Evolutionary conservation across 805 yeast genomes (phyloP), one percentile per base, ranked within the genome.

Genomic region (Grigorovia jiainica): DNA sequence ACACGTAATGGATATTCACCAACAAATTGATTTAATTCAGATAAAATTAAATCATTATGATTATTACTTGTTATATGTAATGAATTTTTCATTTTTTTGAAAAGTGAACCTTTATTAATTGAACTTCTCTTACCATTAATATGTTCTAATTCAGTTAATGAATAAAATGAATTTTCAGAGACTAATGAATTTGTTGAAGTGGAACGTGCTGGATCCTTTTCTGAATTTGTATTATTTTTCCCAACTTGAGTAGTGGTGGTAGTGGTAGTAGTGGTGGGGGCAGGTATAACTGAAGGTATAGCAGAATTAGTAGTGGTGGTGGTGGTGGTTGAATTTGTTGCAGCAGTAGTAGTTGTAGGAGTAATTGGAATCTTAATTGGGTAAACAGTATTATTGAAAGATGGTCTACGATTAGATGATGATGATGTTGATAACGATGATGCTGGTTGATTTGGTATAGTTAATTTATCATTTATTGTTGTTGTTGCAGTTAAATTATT

Each of bases 1-100:
- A 68, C 49, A 17, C 57, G 57, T 3, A 68, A 41, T 19, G 60
- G 58, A 24, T 56, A 58, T 33, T 64, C 66, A 8, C 59, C 59
- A 35, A 53, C 53, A 5, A 56, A 34, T 4, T 56, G 45, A 17
- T 45, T 45, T 8, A 39, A 21, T 7, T 27, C 31, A 10, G 11
- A 13, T 27, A 13, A 27, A 13, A 10, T 10, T 27, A 7, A 4
- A 10, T 6, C 11, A 27, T 11, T 27, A 13, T 27, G 11, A 10
- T 15, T 13, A 27, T 27, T 27, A 27, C 15, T 27, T 10, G 8
- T 11, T 5, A 8, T 37, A 36, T 51, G 57, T 16, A 58, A 39
- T 16, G 53, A 47, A 37, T 52, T 50, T 38, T 55, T 58, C 24
- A 60, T 48, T 41, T 54, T 60, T 37, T 52, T 53, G 27, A 59